phyloP scores from a whole-genome alignment of 2,329 filamentous ascomycete genomes.

The Exophiala aquamarina region DNA sequence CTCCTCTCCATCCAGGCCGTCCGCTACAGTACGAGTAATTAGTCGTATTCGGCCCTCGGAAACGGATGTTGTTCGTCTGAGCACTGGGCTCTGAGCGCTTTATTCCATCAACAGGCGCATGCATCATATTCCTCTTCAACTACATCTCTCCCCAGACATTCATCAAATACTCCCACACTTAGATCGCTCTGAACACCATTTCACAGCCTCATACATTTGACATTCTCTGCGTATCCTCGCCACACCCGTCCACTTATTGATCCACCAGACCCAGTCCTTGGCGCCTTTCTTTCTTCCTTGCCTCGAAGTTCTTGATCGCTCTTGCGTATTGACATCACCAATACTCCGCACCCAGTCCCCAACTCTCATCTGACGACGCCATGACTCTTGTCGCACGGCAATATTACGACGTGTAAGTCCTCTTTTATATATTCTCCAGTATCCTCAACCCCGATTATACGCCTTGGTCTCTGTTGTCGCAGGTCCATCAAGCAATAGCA shows the following conservation, averaged over 20 bases:
- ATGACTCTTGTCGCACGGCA: constrained; percentile 19
- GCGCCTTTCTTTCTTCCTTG: background rate
- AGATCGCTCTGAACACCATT: background rate
- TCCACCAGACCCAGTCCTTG: background rate
- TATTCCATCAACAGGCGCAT: too few species aligned
- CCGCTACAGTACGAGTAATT: too few species aligned
- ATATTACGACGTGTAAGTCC: constrained; percentile 16
- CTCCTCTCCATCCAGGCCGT: too few species aligned
- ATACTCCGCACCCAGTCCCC: constrained; percentile 1
- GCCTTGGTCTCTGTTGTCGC: background rate
- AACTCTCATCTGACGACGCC: constrained; percentile 4
- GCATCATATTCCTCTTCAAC: too few species aligned
- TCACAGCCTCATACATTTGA: constrained; percentile 1
- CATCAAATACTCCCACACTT: too few species aligned
- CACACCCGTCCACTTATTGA: background rate
- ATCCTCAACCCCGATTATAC: background rate
- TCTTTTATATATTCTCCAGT: background rate
- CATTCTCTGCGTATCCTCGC: background rate
- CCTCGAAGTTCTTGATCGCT: too few species aligned
- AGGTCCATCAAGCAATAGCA: too few species aligned
- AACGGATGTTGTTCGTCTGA: too few species aligned
- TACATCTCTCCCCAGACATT: too few species aligned
- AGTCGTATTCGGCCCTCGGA: too few species aligned
- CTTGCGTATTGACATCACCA: constrained; percentile 12
- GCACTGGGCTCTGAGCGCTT: too few species aligned